Evolutionary conservation across 495 filamentous ascomycete species (phyloP), one percentile per base, ranked within the genome.

Genomic region (Podospora anserina): DNA sequence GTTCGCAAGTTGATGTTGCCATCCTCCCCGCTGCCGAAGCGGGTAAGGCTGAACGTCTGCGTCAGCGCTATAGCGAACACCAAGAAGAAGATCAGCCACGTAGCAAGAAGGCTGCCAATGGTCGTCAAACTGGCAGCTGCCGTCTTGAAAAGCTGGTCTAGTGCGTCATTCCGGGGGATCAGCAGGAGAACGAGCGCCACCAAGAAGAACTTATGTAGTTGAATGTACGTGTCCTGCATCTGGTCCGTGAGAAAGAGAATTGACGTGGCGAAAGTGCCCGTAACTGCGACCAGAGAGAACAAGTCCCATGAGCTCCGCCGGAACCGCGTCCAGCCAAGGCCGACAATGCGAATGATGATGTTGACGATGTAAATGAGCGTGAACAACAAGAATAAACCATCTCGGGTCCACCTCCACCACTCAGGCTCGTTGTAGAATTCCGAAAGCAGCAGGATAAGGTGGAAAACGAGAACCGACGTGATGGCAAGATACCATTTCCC

Each of bases 121-220:
- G 91, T 89, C 2, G 91, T 89, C 44, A 99, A 80, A 88, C 90
- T 93, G 56, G 95, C 95, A n/a, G 95, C 96, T 2, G 96, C 96
- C 18, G 95, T 99, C 80, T 99, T 99, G 87, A 98, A 99, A 5
- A 99, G 88, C 77, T 99, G 95, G 75, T 99, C 95, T 13, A 99
- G 88, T 61, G 97, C 93, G 70, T 99, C 95, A 78, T 98, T 99
- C 5, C 95, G 87, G 11, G 95, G 95, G 66, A 99, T 99, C 59
- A 99, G 88, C 68, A 99, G 83, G 23, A 98, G 85, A 1, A 95
- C 89, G 68, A 98, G 89, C 23, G 92, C 89, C 60, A 98, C 95
- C 55, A 99, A 82, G 76, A 97, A 97, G 19, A 96, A 86, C 78
- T 98, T 98, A 80, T 97, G 93, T 30, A 97, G 78, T 74, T 91